Evolutionary conservation across 1,284 basidiomycete species (phyloP).

Genomic region (Microbotryum saponariae): DNA sequence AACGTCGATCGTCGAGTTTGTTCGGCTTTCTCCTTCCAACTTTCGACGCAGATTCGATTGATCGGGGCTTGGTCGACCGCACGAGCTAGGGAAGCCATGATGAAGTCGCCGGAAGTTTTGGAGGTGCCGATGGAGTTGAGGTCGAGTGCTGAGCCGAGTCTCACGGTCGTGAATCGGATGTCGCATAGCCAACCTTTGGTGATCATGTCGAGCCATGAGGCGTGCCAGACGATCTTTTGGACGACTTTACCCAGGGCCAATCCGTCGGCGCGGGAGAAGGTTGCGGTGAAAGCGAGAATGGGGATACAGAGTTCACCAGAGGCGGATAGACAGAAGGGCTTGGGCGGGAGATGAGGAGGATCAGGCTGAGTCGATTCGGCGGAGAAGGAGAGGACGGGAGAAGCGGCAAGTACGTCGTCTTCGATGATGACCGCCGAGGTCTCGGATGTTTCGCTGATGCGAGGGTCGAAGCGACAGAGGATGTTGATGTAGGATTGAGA

Average conservation of each 20-base stretch:
- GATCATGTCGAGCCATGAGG: conserved; percentile 89
- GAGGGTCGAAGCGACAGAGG: conserved; percentile 62
- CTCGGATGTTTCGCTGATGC: conserved; percentile 10
- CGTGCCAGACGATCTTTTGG: conserved; percentile 85
- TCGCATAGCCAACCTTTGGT: conserved; percentile 64
- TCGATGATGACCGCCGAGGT: background rate
- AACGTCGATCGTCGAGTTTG: conserved; percentile 69
- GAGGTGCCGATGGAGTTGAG: conserved; percentile 60
- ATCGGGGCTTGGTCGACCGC: conserved; percentile 70
- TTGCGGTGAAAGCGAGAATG: conserved; percentile 90
- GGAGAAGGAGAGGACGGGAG: background rate
- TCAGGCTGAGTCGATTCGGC: conserved; percentile 26
- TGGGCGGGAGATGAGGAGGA: background rate
- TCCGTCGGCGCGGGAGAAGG: conserved; percentile 86
- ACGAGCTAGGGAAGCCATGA: conserved; percentile 61
- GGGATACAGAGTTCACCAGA: conserved; percentile 50
- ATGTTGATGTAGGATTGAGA: conserved; percentile 76
- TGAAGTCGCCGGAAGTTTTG: conserved; percentile 66
- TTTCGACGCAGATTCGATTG: conserved; percentile 65
- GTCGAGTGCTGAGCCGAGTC: conserved; percentile 55
- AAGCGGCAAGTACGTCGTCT: background rate
- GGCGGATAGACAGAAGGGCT: background rate
- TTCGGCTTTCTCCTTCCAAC: conserved; percentile 76
- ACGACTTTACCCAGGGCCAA: conserved; percentile 82
- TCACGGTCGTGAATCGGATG: conserved; percentile 71